These are phyloP conservation scores for Colletotrichum tropicicola DNA, from an alignment of 2,329 filamentous ascomycete species.

Conservation along the genomic window DNA sequence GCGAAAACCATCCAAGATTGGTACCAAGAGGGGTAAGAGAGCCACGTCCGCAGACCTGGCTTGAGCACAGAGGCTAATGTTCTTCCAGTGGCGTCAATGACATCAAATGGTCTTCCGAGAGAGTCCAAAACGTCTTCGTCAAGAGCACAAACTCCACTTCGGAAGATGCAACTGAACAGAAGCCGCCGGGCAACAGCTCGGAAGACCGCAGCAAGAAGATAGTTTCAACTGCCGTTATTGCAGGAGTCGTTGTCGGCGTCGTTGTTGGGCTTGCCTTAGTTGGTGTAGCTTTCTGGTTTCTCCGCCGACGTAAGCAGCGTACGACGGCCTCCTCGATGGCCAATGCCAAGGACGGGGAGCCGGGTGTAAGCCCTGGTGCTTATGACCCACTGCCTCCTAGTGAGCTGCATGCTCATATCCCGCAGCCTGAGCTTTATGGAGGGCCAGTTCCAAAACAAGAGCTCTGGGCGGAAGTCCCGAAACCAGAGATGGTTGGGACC, in stretches of 20 bases:
- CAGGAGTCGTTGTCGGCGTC: constrained; percentile 10
- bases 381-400: neutral
- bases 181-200: neutral
- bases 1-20: neutral
- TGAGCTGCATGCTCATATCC: neutral
- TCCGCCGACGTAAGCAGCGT: neutral
- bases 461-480: neutral
- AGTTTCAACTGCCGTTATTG: neutral
- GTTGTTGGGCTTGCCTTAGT: neutral
- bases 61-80: too few species aligned
- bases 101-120: constrained; percentile 18
- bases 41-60: neutral
- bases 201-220: neutral
- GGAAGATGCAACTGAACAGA: neutral
- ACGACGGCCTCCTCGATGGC: neutral
- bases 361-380: neutral
- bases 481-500: neutral
- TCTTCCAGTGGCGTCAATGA: neutral
- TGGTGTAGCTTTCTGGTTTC: neutral
- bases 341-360: neutral
- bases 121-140: constrained; percentile 5
- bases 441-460: neutral
- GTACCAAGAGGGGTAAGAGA: constrained; percentile 19
- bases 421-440: neutral
- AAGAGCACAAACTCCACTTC: neutral